These are phyloP conservation scores for Coemansia sp. DNA, from an alignment of 192 early-diverging fungal genomes.

Conservation along the genomic window DNA sequence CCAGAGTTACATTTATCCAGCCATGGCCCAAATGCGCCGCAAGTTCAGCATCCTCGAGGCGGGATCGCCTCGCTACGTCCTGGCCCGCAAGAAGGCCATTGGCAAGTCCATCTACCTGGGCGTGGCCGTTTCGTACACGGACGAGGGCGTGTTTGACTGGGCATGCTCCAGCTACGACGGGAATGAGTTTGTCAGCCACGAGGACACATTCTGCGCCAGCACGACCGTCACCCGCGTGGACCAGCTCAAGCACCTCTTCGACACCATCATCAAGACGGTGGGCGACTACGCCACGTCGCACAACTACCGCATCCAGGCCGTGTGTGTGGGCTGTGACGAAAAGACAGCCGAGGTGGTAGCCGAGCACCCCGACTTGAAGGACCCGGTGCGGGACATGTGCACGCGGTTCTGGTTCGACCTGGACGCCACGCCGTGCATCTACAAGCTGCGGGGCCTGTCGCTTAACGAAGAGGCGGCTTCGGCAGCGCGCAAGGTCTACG, in stretches of 20 bases:
- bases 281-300: conserved; percentile 56
- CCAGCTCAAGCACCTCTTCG: conserved; percentile 53
- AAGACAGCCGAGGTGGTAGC: conserved; percentile 44
- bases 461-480: conserved; percentile 70
- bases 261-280: conserved; percentile 56
- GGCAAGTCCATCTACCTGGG: conserved; percentile 51
- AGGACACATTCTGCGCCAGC: conserved; percentile 42
- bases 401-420: conserved; percentile 69
- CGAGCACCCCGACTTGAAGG: conserved; percentile 43
- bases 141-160: conserved; percentile 49
- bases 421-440: conserved; percentile 71
- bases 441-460: conserved; percentile 60
- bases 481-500: conserved; percentile 69
- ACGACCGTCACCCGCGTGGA: conserved; percentile 10
- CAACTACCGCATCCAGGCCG: conserved; percentile 65
- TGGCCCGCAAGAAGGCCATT: conserved; percentile 50
- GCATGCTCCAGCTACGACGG: conserved; percentile 72
- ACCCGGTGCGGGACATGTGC: conserved; percentile 44
- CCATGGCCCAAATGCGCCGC: conserved; percentile 34
- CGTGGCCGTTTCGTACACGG: conserved; percentile 36
- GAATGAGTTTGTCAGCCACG: conserved; percentile 60
- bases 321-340: conserved; percentile 60
- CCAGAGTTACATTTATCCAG: neutral
- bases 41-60: conserved; percentile 54
- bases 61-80: conserved; percentile 49